phyloP scores from a whole-genome alignment of 257 asterid genomes.

The Eucommia ulmoides region DNA sequence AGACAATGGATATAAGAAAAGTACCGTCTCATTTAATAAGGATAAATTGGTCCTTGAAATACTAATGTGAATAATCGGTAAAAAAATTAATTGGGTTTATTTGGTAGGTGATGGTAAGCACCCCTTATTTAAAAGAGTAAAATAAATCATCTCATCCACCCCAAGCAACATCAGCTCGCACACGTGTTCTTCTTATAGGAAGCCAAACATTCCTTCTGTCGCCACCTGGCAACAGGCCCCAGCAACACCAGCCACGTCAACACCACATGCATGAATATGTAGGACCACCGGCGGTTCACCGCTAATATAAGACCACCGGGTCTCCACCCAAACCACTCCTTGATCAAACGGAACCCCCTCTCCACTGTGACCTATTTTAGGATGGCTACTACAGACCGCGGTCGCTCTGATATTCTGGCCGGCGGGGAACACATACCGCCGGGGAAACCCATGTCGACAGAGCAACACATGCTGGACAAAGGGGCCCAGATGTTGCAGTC shows the following conservation, averaged over 20 bases:
- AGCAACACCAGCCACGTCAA: neutral
- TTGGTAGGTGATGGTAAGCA: too few species aligned
- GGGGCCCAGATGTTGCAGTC: constrained; percentile 39
- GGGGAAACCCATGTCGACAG: neutral
- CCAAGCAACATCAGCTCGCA: neutral
- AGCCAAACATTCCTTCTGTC: too few species aligned
- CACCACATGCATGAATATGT: neutral
- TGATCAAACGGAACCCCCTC: neutral
- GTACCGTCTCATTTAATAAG: too few species aligned
- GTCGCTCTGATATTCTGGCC: neutral
- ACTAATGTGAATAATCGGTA: too few species aligned
- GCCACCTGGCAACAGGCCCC: neutral
- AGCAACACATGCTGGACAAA: neutral
- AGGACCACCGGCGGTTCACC: too few species aligned
- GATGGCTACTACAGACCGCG: neutral
- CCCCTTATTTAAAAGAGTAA: too few species aligned
- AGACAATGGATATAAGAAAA: too few species aligned
- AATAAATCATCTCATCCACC: too few species aligned
- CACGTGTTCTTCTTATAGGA: neutral
- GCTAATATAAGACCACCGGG: too few species aligned
- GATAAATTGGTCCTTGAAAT: too few species aligned
- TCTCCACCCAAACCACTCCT: neutral
- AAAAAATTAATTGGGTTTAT: too few species aligned
- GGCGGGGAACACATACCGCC: neutral
- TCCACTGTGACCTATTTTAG: neutral